Percentiles rank a stretch among this genome's conserved stretches.
Conservation (phyloP, 2,329 filamentous ascomycete genomes). For the Penicillium sp. region DNA sequence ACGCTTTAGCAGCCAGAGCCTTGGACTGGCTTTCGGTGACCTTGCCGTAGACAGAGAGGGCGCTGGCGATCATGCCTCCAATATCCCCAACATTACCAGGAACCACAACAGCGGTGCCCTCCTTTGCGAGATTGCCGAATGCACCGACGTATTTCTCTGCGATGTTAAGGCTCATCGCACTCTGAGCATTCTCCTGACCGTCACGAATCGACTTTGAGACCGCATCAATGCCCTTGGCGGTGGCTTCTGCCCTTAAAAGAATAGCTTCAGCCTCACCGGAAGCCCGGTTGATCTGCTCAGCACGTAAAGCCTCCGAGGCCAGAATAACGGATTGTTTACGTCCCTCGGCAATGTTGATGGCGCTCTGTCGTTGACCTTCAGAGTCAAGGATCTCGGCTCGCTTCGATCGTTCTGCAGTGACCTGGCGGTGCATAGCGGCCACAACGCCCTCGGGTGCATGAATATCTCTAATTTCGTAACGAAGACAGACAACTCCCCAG, state of each 20-base stretch:
- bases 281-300: slow-evolving; percentile 90
- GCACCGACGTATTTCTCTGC: slow-evolving; percentile 98
- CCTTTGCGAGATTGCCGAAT: slow-evolving; percentile 86
- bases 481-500: slow-evolving; percentile 92
- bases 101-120: slow-evolving; percentile 92
- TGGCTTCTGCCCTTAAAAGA: slow-evolving; percentile 76
- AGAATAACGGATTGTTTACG: slow-evolving; percentile 96
- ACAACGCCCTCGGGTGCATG: slow-evolving; percentile 92
- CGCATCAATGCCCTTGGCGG: slow-evolving; percentile 80
- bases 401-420: slow-evolving; percentile 95
- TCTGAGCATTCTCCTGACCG: slow-evolving; percentile 71
- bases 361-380: slow-evolving; percentile 92
- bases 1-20: slow-evolving; percentile 47
- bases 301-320: slow-evolving; percentile 83
- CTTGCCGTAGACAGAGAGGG: slow-evolving; percentile 92
- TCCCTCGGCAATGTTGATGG: slow-evolving; percentile 98
- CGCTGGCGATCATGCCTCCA: slow-evolving; percentile 92
- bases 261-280: slow-evolving; percentile 94
- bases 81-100: slow-evolving; percentile 97
- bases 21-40: slow-evolving; percentile 76
- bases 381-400: slow-evolving; percentile 96
- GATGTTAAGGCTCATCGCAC: slow-evolving; percentile 79
- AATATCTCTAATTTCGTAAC: slow-evolving; percentile 98
- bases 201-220: slow-evolving; percentile 72
- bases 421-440: slow-evolving; percentile 96